Base-by-base conservation (phyloP, 495 filamentous ascomycete species). In the Parathielavia hyrcaniae region DNA sequence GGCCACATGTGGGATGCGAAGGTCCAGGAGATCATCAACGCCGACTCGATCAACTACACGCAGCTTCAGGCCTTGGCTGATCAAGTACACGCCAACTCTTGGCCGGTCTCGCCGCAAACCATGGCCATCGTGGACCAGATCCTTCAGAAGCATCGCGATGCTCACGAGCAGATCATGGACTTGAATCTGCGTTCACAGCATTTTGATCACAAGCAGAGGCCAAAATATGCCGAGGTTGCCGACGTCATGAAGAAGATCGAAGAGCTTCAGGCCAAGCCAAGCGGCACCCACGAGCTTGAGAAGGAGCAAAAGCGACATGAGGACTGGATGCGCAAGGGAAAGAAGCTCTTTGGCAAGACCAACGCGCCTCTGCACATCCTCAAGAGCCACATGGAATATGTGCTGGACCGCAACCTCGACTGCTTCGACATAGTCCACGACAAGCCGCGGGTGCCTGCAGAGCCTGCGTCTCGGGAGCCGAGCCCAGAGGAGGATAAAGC, bases 271-370 rank as follows among this genome's bases (percentile, higher is more conserved):
- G 95, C 90, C 65, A 95, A 96, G 65, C 93, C 93, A 0, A 79
- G 78, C 30, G 93, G 93, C 5, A 95, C 92, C 0, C 78, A 95
- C 46, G 93, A 99, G 69, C 79, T 99, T 22, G 93, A 99, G 67
- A 90, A 89, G 62, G 90, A 97, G 67, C 89, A 95, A 69, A 95
- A 91, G 67, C 85, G 89, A 13, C 93, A 99, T 63, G 93, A 97
- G 64, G 95, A 99, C 69, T 99, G 93, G 93, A 99, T 99, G 93
- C 78, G 93, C 43, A 89, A 91, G 63, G 93, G 93, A 32, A 99
- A 99, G 74, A 97, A 97, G 73, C 75, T 99, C 0, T 99, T 99
- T 63, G 95, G 95, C 39, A 99, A 99, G 72, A 91, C 95, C 4
- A 99, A 99, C 69, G 93, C 93, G 4, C 93, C 93, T 12, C 72